These are phyloP conservation scores for Vitis rupestris DNA, from an alignment of 164 flowering plant species.

Conservation along the genomic window DNA sequence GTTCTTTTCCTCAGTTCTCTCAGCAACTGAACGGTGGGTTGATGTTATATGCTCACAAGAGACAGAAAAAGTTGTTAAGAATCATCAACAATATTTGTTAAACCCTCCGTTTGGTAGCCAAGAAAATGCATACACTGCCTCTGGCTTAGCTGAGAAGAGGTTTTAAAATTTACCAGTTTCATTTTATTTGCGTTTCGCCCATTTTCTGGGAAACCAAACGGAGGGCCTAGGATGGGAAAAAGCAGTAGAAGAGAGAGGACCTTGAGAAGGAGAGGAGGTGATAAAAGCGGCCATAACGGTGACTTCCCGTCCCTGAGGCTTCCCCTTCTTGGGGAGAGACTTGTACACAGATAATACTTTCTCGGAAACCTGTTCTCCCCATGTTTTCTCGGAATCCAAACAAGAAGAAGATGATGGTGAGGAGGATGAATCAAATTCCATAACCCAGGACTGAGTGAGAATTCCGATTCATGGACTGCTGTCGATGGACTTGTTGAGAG, in stretches of 20 bases:
- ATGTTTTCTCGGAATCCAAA: conserved; percentile 19
- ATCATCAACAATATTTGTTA: too few species aligned
- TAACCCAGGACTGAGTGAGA: too few species aligned
- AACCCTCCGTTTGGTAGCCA: too few species aligned
- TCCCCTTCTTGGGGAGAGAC: conserved; percentile 90
- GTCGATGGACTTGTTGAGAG: too few species aligned
- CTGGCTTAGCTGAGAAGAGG: too few species aligned
- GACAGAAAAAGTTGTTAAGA: too few species aligned
- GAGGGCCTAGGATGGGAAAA: not conserved
- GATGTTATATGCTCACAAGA: too few species aligned
- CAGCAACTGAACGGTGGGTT: too few species aligned
- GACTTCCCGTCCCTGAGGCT: conserved; percentile 92
- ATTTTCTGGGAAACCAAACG: not conserved
- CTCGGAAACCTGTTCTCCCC: conserved; percentile 71
- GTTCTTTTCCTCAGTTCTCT: too few species aligned
- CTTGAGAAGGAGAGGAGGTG: conserved; percentile 79
- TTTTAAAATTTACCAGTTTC: not conserved
- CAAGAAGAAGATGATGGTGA: conserved; percentile 2
- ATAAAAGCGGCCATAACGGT: conserved; percentile 90
- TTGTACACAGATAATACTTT: conserved; percentile 53
- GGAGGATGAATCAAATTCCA: not conserved
- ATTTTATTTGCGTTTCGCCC: not conserved
- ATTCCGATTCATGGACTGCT: too few species aligned
- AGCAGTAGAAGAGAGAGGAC: conserved; percentile 22
- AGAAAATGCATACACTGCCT: too few species aligned